phyloP scores from a whole-genome alignment of 2,329 filamentous ascomycete genomes.

The Fusarium newnesense region DNA sequence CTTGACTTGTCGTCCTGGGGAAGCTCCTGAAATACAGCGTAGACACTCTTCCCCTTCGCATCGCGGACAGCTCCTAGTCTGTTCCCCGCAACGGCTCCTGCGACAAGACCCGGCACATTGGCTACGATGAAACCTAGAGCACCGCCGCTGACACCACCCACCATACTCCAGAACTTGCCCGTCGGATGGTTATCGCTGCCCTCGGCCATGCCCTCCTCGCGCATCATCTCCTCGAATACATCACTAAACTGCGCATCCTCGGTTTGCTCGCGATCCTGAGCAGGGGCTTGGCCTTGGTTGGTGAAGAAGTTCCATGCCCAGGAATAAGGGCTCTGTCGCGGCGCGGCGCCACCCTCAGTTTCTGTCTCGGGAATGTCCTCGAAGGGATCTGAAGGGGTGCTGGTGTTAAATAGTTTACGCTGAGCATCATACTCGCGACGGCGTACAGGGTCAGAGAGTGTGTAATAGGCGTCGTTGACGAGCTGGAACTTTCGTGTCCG shows the following conservation, averaged over 20 bases:
- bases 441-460: slow-evolving; percentile 80
- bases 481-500: slow-evolving; percentile 91
- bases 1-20: slow-evolving; percentile 84
- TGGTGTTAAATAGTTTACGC: slow-evolving; percentile 48
- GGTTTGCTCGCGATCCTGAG: slow-evolving; percentile 61
- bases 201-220: slow-evolving; percentile 85
- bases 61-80: slow-evolving; percentile 90
- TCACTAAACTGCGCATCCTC: slow-evolving; percentile 87
- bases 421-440: slow-evolving; percentile 87
- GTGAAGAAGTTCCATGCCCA: slow-evolving; percentile 79
- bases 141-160: slow-evolving; percentile 87
- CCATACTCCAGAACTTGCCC: slow-evolving; percentile 83
- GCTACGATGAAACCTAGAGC: slow-evolving; percentile 95
- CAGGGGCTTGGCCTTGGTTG: slow-evolving; percentile 44
- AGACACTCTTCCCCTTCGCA: slow-evolving; percentile 93
- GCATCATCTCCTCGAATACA: slow-evolving; percentile 90
- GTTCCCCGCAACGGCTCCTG: slow-evolving; percentile 93
- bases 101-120: slow-evolving; percentile 88
- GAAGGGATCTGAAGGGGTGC: slow-evolving; percentile 55
- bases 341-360: slow-evolving; percentile 52
- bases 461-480: slow-evolving; percentile 94
- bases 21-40: slow-evolving; percentile 87
- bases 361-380: slow-evolving; percentile 48
- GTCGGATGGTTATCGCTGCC: slow-evolving; percentile 68
- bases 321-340: slow-evolving; percentile 69